phyloP scores from a whole-genome alignment of 179 eudicot species.

The Beta lomatogona region DNA sequence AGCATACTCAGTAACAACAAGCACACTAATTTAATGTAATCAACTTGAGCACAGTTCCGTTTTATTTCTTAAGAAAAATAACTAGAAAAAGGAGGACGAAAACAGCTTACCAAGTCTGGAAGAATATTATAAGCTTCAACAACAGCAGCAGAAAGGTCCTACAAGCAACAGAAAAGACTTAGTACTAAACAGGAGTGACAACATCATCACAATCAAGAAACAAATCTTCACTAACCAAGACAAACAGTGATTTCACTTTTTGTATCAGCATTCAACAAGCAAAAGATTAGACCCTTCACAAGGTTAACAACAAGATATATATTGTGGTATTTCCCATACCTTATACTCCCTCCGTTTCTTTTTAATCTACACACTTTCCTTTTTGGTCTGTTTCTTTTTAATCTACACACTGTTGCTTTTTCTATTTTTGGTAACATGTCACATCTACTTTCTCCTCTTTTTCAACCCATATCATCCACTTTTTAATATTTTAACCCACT shows the following conservation, averaged over 20 bases:
- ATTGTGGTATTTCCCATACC: not conserved
- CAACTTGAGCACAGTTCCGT: not conserved
- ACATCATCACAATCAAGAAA: conserved; percentile 12
- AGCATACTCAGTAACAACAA: not conserved
- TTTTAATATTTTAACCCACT: too few species aligned
- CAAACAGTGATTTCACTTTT: not conserved
- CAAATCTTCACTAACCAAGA: not conserved
- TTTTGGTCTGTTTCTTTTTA: too few species aligned
- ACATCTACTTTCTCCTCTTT: too few species aligned
- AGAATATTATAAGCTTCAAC: conserved; percentile 85
- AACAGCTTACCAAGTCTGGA: conserved; percentile 74
- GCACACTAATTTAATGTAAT: not conserved
- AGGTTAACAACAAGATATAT: not conserved
- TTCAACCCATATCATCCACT: too few species aligned
- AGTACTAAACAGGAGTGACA: not conserved
- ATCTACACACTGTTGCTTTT: too few species aligned
- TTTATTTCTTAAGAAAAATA: not conserved
- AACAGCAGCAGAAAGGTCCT: conserved; percentile 72
- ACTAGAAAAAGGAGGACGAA: not conserved
- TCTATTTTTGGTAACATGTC: too few species aligned
- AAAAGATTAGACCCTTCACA: not conserved
- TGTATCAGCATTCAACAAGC: conserved; percentile 1
- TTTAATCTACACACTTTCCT: too few species aligned
- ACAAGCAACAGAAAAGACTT: conserved; percentile 19
- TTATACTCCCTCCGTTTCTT: too few species aligned